phyloP scores from a whole-genome alignment of 2,329 filamentous ascomycete genomes.

The Colletotrichum sp. region DNA sequence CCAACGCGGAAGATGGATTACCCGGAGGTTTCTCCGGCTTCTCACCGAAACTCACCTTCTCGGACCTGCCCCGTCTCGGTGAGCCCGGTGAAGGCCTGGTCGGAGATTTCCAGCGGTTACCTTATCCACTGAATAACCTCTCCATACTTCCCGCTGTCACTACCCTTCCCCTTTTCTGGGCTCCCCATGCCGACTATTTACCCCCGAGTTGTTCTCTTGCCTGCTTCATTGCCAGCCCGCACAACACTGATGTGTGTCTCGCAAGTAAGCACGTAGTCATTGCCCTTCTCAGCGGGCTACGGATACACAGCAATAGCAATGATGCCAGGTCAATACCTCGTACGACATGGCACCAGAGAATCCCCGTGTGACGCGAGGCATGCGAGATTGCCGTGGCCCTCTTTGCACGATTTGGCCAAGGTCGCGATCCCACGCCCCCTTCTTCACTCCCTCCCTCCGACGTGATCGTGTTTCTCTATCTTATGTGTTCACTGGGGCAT shows the following conservation, averaged over 20 bases:
- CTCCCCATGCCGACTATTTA: background rate
- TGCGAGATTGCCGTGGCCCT: constrained; percentile 14
- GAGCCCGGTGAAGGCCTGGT: background rate
- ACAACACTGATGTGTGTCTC: background rate
- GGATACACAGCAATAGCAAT: background rate
- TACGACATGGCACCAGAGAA: constrained; percentile 12
- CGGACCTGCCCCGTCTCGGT: background rate
- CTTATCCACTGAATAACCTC: constrained; percentile 21
- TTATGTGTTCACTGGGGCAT: background rate
- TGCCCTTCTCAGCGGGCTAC: background rate
- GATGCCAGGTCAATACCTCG: background rate
- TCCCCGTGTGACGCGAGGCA: constrained; percentile 3
- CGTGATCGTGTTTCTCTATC: background rate
- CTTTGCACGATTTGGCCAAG: background rate
- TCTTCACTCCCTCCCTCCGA: background rate
- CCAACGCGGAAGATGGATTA: background rate
- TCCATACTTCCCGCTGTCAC: constrained; percentile 19
- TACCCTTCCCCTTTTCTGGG: background rate
- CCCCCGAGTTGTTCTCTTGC: background rate
- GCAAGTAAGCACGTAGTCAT: background rate
- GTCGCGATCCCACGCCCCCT: background rate
- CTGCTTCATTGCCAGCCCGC: background rate
- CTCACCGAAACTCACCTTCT: background rate
- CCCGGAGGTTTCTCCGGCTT: background rate
- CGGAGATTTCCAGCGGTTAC: background rate